These are phyloP conservation scores for Pelargonium australe DNA, from an alignment of 441 rosid species.

Conservation along the genomic window DNA sequence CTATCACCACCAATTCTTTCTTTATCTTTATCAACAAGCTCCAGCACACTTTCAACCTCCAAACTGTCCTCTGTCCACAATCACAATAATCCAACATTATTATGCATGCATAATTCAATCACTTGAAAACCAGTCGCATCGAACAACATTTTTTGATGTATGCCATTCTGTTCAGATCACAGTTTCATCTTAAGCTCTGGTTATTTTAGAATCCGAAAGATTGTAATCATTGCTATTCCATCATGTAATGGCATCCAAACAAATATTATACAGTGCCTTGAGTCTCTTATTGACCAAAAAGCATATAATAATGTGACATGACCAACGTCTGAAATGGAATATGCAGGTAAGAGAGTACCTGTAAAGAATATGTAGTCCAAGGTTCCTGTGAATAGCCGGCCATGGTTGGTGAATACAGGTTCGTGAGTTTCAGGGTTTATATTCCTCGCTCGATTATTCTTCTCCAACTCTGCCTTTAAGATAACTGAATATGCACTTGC, in stretches of 20 bases:
- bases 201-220: too few species aligned
- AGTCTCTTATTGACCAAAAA: background rate
- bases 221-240: too few species aligned
- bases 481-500: conserved; percentile 33
- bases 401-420: conserved; percentile 29
- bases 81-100: background rate
- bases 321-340: background rate
- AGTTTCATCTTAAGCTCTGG: too few species aligned
- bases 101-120: background rate
- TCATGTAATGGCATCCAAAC: too few species aligned
- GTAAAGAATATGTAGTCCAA: conserved; percentile 36
- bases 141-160: too few species aligned
- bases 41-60: conserved; percentile 31
- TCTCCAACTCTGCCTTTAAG: conserved; percentile 14
- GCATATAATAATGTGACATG: too few species aligned
- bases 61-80: conserved; percentile 23
- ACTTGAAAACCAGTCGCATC: background rate
- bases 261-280: too few species aligned
- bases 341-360: conserved; percentile 19
- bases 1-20: conserved; percentile 17
- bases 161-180: too few species aligned
- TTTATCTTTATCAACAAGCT: conserved; percentile 26
- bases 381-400: conserved; percentile 23
- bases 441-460: conserved; percentile 19
- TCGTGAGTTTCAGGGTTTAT: conserved; percentile 25